Percentiles rank a stretch among this genome's conserved stretches.
Evolutionary conservation across 1,139 yeast genomes (phyloP).

Genomic region (Sugiyamaella sp.): DNA sequence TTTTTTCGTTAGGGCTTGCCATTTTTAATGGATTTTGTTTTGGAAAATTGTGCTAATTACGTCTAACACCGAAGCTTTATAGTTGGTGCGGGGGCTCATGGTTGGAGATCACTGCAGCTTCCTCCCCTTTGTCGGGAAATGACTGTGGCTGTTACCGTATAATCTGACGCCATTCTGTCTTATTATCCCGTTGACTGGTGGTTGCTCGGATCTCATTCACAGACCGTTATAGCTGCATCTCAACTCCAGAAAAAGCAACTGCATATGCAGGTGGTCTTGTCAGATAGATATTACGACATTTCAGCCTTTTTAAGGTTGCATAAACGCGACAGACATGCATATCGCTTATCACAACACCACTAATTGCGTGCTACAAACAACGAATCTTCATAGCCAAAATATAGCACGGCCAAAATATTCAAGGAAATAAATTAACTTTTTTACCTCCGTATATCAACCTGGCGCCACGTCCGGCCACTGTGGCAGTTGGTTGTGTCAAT

Average conservation of each 20-base stretch:
- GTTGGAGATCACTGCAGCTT: background rate
- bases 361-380: constrained; percentile 10
- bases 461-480: too few relatives aligned
- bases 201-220: background rate
- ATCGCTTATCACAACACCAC: constrained; percentile 5
- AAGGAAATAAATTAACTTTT: too few relatives aligned
- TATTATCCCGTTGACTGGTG: constrained; percentile 7
- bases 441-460: too few relatives aligned
- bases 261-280: constrained; percentile 4
- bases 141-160: background rate
- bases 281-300: constrained; percentile 1
- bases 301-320: constrained; percentile 6
- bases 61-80: background rate
- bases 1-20: constrained; percentile 9
- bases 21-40: background rate
- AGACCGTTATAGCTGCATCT: background rate
- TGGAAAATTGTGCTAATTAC: background rate
- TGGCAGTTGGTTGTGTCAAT: too few relatives aligned
- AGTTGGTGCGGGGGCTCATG: background rate
- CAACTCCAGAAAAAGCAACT: background rate
- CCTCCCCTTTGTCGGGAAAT: background rate
- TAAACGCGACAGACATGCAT: constrained; percentile 7
- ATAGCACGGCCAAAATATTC: too few relatives aligned
- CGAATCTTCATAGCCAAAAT: background rate
- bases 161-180: constrained; percentile 6